Conservation (phyloP, 108 stramenopile genomes). For the Thalassiosira profunda region DNA sequence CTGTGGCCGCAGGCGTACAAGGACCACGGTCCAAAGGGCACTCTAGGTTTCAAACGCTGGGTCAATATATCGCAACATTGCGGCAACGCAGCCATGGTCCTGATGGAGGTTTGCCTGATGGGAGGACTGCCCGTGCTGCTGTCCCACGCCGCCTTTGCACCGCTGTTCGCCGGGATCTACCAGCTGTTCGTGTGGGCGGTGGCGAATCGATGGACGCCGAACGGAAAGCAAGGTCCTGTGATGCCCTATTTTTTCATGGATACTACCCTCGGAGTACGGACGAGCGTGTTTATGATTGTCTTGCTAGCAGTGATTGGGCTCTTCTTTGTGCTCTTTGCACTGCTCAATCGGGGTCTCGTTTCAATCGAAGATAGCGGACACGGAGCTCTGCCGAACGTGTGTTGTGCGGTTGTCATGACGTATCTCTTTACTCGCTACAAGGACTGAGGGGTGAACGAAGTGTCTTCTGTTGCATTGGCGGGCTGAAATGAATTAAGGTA, state of each 20-base stretch:
- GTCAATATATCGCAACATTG: conserved; percentile 66
- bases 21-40: conserved; percentile 25
- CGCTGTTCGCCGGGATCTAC: conserved; percentile 52
- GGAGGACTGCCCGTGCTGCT: conserved; percentile 57
- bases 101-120: conserved; percentile 57
- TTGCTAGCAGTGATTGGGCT: conserved; percentile 41
- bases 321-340: conserved; percentile 53
- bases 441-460: too few relatives aligned
- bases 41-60: conserved; percentile 44
- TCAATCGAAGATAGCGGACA: conserved; percentile 18
- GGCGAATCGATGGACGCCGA: conserved; percentile 34
- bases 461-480: too few relatives aligned
- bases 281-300: conserved; percentile 51
- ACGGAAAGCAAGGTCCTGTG: conserved; percentile 54
- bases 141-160: conserved; percentile 52
- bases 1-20: conserved; percentile 67
- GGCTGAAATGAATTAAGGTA: too few relatives aligned
- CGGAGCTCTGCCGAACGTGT: conserved; percentile 28
- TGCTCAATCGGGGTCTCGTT: conserved; percentile 23
- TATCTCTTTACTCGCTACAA: too few relatives aligned
- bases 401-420: too few relatives aligned
- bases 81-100: conserved; percentile 51
- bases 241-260: conserved; percentile 74
- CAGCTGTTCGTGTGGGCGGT: conserved; percentile 63
- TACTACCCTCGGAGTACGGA: conserved; percentile 57